Base-by-base conservation (phyloP, 352 stramenopile species). In the Phytophthora chlamydospora region DNA sequence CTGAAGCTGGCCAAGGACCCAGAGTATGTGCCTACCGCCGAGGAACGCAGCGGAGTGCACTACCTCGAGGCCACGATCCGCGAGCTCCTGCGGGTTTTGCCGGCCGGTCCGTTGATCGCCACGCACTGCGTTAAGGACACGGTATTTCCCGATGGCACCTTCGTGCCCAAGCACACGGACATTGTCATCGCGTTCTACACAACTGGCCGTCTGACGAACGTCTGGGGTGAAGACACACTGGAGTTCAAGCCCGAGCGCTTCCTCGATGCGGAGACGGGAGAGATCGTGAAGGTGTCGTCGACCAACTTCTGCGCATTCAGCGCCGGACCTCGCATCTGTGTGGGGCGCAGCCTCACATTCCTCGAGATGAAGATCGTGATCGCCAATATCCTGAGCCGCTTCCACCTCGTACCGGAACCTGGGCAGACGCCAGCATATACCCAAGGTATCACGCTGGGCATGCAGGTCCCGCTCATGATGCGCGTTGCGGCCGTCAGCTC, bases 241-340 rank as follows among this genome's bases (percentile, higher is more conserved):
- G 53, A 84, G 54, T 86, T 83, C 53, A 80, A 75, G 29, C 82
- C 82, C 4, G 72, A 88, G 42, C 70, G 81, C 4, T 89, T 71
- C 46, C 60, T 83, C 14, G 75, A 83, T 19, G 27, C 38, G n/a
- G 62, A 63, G 6, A 83, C 60, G 0, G 62, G 65, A 13, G 69
- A 79, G 36, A 50, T 76, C 14, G 21, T 63, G 12, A 59, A 62
- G 19, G 31, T 84, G 8, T 83, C 80, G 8, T 58, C 73, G 10
- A 92, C 74, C 58, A 75, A 91, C 53, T 93, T 90, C 56, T 76
- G 73, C n/a, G 52, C 80, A 0, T 91, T 91, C 47, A 77, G 78
- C 42, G 77, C 68, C 4, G 83, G 83, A 2, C 71, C 69, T 9
- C 66, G 81, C 27, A 59, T 76, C 14, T 91, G 83, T 40, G 66